Evolutionary conservation across 2,329 filamentous ascomycete genomes (phyloP).

Genomic region (Ilyonectria robusta): DNA sequence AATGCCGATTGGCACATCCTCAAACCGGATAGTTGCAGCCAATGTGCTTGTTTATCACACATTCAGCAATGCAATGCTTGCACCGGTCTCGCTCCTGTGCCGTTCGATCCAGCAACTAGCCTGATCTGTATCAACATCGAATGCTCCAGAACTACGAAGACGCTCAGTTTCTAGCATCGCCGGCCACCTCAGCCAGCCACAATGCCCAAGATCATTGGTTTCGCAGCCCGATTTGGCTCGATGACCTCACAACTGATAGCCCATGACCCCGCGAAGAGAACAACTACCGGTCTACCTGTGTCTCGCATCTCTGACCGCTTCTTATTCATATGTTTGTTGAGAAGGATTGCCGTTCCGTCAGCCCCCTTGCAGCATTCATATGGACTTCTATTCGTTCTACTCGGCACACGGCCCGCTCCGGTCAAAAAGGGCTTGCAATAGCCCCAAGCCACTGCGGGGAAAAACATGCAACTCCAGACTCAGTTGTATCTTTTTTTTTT

Average conservation of each 20-base stretch:
- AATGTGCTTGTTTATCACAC: neutral
- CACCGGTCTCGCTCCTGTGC: neutral
- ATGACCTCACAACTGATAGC: neutral
- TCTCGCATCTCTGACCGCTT: neutral
- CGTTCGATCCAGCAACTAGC: neutral
- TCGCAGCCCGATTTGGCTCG: neutral
- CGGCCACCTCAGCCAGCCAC: conserved; percentile 1
- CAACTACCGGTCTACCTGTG: neutral
- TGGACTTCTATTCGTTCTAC: neutral
- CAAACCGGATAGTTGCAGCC: neutral
- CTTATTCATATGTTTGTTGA: neutral
- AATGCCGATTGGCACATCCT: neutral
- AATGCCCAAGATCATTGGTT: neutral
- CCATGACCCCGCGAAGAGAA: neutral
- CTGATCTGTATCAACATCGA: neutral
- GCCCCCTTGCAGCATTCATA: neutral
- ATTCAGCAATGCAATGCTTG: neutral
- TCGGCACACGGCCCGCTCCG: neutral
- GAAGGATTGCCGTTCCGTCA: neutral
- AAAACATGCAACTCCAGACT: neutral
- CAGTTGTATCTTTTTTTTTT: neutral
- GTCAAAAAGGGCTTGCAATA: neutral
- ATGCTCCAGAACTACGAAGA: conserved; percentile 3
- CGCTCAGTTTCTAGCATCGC: conserved; percentile 5
- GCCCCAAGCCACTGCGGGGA: conserved; percentile 1